Base-by-base conservation (phyloP, 164 flowering plant genomes). In the Sextonia rubra region DNA sequence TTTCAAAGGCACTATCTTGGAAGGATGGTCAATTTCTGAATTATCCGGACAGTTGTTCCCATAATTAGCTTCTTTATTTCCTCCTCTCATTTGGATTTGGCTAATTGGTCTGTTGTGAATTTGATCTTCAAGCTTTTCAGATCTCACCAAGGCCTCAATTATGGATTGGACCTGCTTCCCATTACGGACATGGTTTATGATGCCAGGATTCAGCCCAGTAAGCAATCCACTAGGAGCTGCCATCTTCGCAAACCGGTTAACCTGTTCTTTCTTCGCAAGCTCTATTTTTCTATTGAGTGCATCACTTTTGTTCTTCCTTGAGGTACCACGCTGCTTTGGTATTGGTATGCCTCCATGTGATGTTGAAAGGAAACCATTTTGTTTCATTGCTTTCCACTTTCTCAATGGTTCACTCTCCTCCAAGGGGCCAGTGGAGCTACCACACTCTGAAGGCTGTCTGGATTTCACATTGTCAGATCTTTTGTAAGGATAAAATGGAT, bases 171-270 rank as follows among this genome's bases (percentile, higher is more conserved):
- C 99, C 78, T 96, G 97, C 69, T 90, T 96, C 62, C 91, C 88
- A 69, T 93, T 96, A 72, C 99, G 85, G 26, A 93, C 98, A 83
- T 91, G 94, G 77, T 89, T 91, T 77, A 96, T 93, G 60, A 96
- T 96, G 70, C 98, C 98, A 9, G 97, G 98, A 73, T 93, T 96
- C 78, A 93, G 73, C 44, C 82, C 94, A 66, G 87, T 86, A 52
- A 91, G 91, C 80, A 93, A 78, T 47, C 98, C 98, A 83, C 93
- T 91, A 7, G 99, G 99, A 71, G 95, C 97, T 67, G 99, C 98
- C 70, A 93, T 81, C 82, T 84, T 93, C 3, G 93, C 78, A 70
- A 93, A 90, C 83, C 89, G 85, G 75, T 85, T 89, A 49, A 85
- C 90, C 71, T 90, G 92, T 72, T 93, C 98, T 82, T 73, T 90